Conservation (phyloP, 306 rosid genomes). For the Begonia fuchsioides region DNA sequence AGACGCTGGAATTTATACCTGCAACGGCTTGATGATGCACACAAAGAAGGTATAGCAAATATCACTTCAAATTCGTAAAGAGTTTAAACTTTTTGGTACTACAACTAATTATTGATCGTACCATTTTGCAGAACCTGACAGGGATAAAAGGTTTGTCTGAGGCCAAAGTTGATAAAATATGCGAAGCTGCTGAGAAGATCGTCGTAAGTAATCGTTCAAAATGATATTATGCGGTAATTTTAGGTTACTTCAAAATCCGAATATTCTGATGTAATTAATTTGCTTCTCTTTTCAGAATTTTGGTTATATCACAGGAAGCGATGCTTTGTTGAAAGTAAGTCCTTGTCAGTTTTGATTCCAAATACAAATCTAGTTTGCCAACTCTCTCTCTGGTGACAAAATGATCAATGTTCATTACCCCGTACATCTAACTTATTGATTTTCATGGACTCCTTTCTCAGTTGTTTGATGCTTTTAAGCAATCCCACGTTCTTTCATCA, state of each 20-base stretch:
- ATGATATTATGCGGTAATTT: constrained; percentile 2
- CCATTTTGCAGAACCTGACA: constrained; percentile 48
- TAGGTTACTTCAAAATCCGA: too few relatives aligned
- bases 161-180: constrained; percentile 92
- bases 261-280: too few relatives aligned
- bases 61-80: constrained; percentile 1
- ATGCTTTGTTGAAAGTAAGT: constrained; percentile 60
- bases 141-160: constrained; percentile 93
- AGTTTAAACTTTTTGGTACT: too few relatives aligned
- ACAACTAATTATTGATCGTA: not conserved
- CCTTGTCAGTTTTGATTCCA: constrained; percentile 5
- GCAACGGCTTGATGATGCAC: constrained; percentile 98
- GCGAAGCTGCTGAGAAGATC: constrained; percentile 96
- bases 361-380: not conserved
- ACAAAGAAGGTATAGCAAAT: constrained; percentile 62
- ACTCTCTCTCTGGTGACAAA: not conserved
- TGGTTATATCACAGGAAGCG: constrained; percentile 92
- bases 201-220: constrained; percentile 38
- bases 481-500: too few relatives aligned
- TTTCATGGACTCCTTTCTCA: too few relatives aligned
- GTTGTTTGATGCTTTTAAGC: too few relatives aligned
- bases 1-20: constrained; percentile 91
- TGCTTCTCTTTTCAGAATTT: constrained; percentile 36
- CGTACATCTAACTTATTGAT: too few relatives aligned
- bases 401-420: not conserved